Percentiles rank a stretch among this genome's conserved stretches.
Evolutionary conservation across 257 asterid genomes (phyloP).

Genomic region (Capsicum baccatum): DNA sequence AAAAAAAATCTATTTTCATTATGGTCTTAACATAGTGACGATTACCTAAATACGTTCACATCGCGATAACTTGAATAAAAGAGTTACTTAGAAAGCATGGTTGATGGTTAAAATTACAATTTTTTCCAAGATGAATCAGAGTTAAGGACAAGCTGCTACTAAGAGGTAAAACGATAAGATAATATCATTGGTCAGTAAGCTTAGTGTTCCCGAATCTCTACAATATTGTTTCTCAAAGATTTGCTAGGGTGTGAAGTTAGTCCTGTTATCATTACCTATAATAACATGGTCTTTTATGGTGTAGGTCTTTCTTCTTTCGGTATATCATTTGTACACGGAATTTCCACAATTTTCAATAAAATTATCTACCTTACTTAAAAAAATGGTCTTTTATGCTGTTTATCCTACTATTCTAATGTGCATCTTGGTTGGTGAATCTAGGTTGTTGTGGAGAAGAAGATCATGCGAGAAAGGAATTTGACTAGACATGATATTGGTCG

Average conservation of each 20-base stretch:
- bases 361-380: no score
- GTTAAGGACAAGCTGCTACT: background rate
- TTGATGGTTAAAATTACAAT: background rate
- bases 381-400: no score
- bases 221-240: background rate
- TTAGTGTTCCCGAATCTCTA: background rate
- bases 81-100: background rate
- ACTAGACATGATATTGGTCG: constrained; percentile 86
- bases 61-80: background rate
- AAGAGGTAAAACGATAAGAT: background rate
- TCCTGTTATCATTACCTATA: no score
- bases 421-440: constrained; percentile 24
- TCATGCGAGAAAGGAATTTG: constrained; percentile 68
- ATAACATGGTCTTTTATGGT: no score
- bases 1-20: no score
- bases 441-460: constrained; percentile 93
- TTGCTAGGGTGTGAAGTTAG: background rate
- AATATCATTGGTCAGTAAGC: background rate
- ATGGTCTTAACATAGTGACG: background rate
- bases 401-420: background rate
- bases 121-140: background rate
- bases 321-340: no score
- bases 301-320: no score
- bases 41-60: background rate
- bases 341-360: no score